These are phyloP conservation scores for Laburnicola sp. DNA, from an alignment of 2,329 filamentous ascomycete species.

Conservation along the genomic window DNA sequence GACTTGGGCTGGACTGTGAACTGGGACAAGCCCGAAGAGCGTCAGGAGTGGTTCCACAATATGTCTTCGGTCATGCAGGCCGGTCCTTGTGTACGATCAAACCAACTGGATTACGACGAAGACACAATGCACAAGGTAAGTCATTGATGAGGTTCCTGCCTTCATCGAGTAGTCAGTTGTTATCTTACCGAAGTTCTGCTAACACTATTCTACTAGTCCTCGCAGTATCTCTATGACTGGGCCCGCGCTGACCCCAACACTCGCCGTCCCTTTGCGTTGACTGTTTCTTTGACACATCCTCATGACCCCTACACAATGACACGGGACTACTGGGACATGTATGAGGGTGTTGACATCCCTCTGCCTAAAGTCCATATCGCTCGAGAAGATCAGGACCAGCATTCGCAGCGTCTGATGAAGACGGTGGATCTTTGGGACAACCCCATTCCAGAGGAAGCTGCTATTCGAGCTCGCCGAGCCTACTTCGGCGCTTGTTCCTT, in stretches of 20 bases:
- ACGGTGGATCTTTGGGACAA: constrained; percentile 86
- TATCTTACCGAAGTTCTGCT: not conserved
- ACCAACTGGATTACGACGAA: constrained; percentile 94
- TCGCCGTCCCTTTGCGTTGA: constrained; percentile 78
- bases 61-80: constrained; percentile 91
- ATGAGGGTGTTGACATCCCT: constrained; percentile 85
- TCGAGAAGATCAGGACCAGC: constrained; percentile 79
- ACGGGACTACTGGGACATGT: constrained; percentile 89
- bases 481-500: constrained; percentile 95
- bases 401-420: constrained; percentile 83
- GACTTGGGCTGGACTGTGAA: constrained; percentile 95
- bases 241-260: constrained; percentile 74
- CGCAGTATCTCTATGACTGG: constrained; percentile 87
- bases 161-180: not conserved
- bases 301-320: constrained; percentile 96
- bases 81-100: constrained; percentile 84
- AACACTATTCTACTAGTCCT: constrained; percentile 53
- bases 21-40: constrained; percentile 84
- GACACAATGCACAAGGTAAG: constrained; percentile 82
- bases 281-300: constrained; percentile 89
- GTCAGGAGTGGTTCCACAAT: constrained; percentile 93
- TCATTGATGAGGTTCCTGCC: not conserved
- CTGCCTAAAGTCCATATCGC: constrained; percentile 77
- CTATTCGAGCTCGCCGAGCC: constrained; percentile 80
- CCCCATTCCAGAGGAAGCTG: constrained; percentile 80